A percentile compares a stretch with the other conserved stretches of the same genome.
Evolutionary conservation across 1,284 basidiomycete genomes (phyloP).

Genomic region (Marasmius tenuissimus): DNA sequence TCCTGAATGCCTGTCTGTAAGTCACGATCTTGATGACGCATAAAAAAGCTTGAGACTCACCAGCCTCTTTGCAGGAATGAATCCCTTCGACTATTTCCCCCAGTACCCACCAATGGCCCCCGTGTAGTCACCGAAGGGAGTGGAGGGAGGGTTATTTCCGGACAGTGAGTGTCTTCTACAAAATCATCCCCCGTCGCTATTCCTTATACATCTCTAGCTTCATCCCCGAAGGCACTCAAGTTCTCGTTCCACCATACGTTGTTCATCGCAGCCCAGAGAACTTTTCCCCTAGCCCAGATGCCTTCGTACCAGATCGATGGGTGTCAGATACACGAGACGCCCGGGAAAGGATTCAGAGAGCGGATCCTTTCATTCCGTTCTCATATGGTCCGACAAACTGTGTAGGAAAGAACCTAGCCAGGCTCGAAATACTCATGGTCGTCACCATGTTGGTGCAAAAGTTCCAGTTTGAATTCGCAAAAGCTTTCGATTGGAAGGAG

Average conservation of each 20-base stretch:
- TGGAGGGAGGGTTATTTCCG: not conserved
- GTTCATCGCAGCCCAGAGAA: not conserved
- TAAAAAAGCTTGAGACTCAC: too few species aligned
- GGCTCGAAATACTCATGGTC: slow-evolving; percentile 26
- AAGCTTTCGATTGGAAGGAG: slow-evolving; percentile 14
- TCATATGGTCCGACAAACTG: slow-evolving; percentile 29
- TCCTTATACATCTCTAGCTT: not conserved
- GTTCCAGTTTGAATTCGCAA: slow-evolving; percentile 21
- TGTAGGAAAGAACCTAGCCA: slow-evolving; percentile 28
- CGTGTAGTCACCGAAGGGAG: not conserved
- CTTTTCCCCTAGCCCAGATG: not conserved
- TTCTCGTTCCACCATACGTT: not conserved
- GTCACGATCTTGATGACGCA: not conserved
- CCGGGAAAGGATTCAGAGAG: not conserved
- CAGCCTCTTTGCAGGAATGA: not conserved
- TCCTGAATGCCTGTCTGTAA: not conserved
- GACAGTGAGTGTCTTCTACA: not conserved
- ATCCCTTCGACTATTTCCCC: not conserved
- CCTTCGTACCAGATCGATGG: not conserved
- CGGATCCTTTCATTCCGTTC: slow-evolving; percentile 21
- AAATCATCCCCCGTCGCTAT: not conserved
- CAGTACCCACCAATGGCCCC: not conserved
- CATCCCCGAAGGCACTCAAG: not conserved
- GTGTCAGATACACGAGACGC: not conserved
- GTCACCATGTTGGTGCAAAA: slow-evolving; percentile 20